Evolutionary conservation across 1,284 basidiomycete genomes (phyloP).

Genomic region (Ganoderma lucidum): DNA sequence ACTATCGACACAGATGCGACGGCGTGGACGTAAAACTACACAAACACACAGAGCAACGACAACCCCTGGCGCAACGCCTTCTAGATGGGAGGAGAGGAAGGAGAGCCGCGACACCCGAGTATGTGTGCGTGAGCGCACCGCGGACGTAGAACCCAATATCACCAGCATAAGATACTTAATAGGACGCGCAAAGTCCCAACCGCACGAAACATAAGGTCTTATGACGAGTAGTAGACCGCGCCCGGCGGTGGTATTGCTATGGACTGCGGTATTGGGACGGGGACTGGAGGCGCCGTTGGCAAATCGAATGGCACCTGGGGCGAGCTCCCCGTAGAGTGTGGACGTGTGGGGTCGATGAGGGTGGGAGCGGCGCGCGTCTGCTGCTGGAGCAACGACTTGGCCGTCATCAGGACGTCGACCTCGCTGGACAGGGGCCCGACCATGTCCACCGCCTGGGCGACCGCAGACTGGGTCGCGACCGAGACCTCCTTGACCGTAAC

Average conservation of each 20-base stretch:
- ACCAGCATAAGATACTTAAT: constrained; percentile 21
- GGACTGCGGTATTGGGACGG: constrained; percentile 6
- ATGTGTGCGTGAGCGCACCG: constrained; percentile 11
- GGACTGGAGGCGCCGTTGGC: constrained; percentile 15
- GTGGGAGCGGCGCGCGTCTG: constrained; percentile 37
- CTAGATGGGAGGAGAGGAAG: constrained; percentile 6
- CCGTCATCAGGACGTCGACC: constrained; percentile 73
- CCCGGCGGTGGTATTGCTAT: constrained; percentile 21
- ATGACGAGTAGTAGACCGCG: constrained; percentile 33
- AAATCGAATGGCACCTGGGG: constrained; percentile 32
- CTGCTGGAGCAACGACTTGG: constrained; percentile 66
- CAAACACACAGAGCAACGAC: background rate
- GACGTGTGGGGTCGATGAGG: constrained; percentile 33
- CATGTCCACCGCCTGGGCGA: constrained; percentile 72
- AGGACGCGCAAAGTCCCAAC: constrained; percentile 17
- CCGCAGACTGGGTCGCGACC: constrained; percentile 77
- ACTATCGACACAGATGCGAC: constrained; percentile 25
- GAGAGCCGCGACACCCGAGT: background rate
- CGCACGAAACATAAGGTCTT: constrained; percentile 17
- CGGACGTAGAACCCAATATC: constrained; percentile 21
- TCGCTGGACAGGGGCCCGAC: constrained; percentile 68
- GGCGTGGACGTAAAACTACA: constrained; percentile 5
- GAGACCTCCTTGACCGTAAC: constrained; percentile 82
- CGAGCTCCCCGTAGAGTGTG: constrained; percentile 38
- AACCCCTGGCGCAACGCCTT: constrained; percentile 4